Conservation (phyloP, 2,329 filamentous ascomycete species). For the Pseudocercospora vitis region DNA sequence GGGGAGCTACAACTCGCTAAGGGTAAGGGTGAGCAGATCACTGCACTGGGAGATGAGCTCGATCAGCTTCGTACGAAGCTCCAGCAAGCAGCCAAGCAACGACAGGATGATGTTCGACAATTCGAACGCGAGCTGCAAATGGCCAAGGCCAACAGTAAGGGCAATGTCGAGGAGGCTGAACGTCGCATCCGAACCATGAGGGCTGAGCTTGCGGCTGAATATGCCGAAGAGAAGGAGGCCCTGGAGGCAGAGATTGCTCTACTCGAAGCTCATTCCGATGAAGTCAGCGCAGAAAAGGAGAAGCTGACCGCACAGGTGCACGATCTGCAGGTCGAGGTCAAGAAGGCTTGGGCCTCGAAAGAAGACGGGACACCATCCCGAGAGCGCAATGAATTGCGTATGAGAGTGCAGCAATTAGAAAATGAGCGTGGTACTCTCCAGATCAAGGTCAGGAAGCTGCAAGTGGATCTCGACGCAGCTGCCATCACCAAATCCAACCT, state of each 20-base stretch:
- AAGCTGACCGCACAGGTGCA: slow-evolving; percentile 60
- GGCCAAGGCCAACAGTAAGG: slow-evolving; percentile 26
- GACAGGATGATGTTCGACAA: slow-evolving; percentile 41
- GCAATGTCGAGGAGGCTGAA: slow-evolving; percentile 29
- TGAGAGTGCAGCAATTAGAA: slow-evolving; percentile 35
- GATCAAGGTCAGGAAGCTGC: slow-evolving; percentile 37
- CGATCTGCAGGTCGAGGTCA: slow-evolving; percentile 40
- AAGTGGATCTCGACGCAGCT: slow-evolving; percentile 39
- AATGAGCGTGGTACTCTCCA: slow-evolving; percentile 37
- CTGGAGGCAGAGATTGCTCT: slow-evolving; percentile 59
- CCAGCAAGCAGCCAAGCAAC: slow-evolving; percentile 33
- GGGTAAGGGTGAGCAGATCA: slow-evolving; percentile 23
- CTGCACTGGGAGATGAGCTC: slow-evolving; percentile 43
- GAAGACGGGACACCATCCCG: slow-evolving; percentile 38
- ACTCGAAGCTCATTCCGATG: slow-evolving; percentile 46
- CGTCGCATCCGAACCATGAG: slow-evolving; percentile 53
- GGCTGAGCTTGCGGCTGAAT: slow-evolving; percentile 46
- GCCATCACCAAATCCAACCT: slow-evolving; percentile 30
- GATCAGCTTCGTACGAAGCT: slow-evolving; percentile 44
- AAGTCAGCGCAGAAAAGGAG: slow-evolving; percentile 51
- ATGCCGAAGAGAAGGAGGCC: slow-evolving; percentile 43
- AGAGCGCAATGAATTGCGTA: slow-evolving; percentile 39
- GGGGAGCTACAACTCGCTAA: slow-evolving; percentile 43
- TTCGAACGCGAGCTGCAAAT: slow-evolving; percentile 46
- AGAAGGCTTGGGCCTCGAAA: slow-evolving; percentile 41